Evolutionary conservation across 345 rosid genomes (phyloP), one percentile per base, ranked within the genome.

Genomic region (Hibiscus syriacus): DNA sequence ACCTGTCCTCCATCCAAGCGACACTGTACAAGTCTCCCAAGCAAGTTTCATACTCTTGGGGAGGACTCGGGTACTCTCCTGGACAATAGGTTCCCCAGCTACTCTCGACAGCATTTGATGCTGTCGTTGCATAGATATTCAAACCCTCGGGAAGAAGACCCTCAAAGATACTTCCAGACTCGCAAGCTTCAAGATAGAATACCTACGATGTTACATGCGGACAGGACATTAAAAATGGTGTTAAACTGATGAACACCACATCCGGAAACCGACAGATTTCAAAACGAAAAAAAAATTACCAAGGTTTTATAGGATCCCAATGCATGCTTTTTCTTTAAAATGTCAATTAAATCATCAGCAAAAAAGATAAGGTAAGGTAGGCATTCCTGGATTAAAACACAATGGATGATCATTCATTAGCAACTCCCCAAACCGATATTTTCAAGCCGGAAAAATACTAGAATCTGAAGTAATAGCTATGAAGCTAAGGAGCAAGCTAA

Each of bases 1-100:
- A 81, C 99, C 98, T 88, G 65, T 92, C 98, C 81, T 95, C 99
- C 98, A 95, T 95, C 99, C 98, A 90, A 66, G 97, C 89, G 72
- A 92, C 83, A 70, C 99, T 95, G 71, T 92, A 95, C 70, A 95
- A 79, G 87, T 92, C 99, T 59, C 99, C 99, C 79, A 95, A 80
- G 79, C 99, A 95, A 70, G 98, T 95, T 34, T 87, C 92, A 59
- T 88, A 95, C 75, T 92, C 96, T 2, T 86, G 86, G 6, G 98
- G 99, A 78, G 91, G 90, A 72, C 94, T 81, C 68, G 97, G 97
- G 70, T 73, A 52, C 67, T 92, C 98, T 72, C 97, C 97, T 16
- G 99, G 98, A 69, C 99, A 95, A 76, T 95, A 92, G 55, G 99
- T 92, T 39, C 94, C 97, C 98, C 98, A 92, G 61, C 98, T 95